These are phyloP conservation scores for Colletotrichum spinosum DNA, from an alignment of 2,329 filamentous ascomycete species.

Conservation along the genomic window DNA sequence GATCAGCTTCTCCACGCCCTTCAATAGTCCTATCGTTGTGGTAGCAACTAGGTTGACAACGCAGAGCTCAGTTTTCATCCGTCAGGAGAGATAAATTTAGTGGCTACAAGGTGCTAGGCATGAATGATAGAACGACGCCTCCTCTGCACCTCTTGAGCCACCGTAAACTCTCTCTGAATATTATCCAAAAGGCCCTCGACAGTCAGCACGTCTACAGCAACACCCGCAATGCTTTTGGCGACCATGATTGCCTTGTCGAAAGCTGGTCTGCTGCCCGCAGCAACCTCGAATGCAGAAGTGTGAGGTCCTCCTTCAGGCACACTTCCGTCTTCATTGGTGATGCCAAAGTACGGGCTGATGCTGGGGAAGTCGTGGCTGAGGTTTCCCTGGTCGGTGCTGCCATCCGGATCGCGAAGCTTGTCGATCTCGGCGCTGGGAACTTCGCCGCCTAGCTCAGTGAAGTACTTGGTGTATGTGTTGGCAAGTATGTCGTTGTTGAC, in stretches of 20 bases:
- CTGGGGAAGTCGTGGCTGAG: constrained; percentile 45
- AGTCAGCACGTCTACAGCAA: constrained; percentile 59
- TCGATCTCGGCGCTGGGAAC: constrained; percentile 42
- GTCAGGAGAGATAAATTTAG: too few relatives aligned
- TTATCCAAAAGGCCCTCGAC: constrained; percentile 54
- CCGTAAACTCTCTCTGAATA: constrained; percentile 52
- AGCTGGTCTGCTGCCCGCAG: constrained; percentile 60
- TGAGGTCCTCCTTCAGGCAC: constrained; percentile 54
- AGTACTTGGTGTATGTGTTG: constrained; percentile 40
- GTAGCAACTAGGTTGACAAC: too few relatives aligned
- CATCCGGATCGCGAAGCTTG: constrained; percentile 40
- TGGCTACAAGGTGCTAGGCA: background rate
- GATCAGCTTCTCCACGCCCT: too few relatives aligned
- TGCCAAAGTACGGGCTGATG: constrained; percentile 44
- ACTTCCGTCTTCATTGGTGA: constrained; percentile 42
- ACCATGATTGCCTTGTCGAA: constrained; percentile 59
- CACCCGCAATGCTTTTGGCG: constrained; percentile 60
- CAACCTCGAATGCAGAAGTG: constrained; percentile 63
- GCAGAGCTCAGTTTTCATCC: too few relatives aligned
- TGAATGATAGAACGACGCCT: constrained; percentile 9
- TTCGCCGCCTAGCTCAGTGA: constrained; percentile 40
- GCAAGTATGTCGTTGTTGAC: constrained; percentile 45
- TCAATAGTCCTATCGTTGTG: too few relatives aligned
- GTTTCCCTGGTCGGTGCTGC: constrained; percentile 46
- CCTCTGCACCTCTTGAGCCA: constrained; percentile 42